Percentiles rank a stretch among this genome's conserved stretches.
Conservation (phyloP, 164 flowering plant species). For the Chimonanthus praecox region DNA sequence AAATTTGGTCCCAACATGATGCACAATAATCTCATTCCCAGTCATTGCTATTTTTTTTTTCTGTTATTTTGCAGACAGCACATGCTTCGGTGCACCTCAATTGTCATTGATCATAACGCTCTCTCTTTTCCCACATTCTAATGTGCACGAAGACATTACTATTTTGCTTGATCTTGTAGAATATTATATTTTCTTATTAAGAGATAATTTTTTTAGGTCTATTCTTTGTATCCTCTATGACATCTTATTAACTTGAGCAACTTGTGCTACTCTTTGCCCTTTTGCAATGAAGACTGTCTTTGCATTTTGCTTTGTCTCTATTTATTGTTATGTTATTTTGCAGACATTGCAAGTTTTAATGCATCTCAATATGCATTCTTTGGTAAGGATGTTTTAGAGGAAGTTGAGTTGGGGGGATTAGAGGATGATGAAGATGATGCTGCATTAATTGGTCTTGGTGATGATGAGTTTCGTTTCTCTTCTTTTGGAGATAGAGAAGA, state of each 20-base stretch:
- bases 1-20: no score
- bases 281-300: background rate
- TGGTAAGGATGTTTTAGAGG: constrained; percentile 41
- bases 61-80: no score
- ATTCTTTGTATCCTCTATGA: no score
- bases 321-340: background rate
- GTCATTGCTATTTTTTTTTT: no score
- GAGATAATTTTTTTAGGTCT: no score
- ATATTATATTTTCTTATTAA: no score
- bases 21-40: no score
- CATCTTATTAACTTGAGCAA: background rate
- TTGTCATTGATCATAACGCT: no score
- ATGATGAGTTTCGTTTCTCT: constrained; percentile 40
- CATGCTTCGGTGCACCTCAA: no score
- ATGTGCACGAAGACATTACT: no score
- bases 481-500: constrained; percentile 38
- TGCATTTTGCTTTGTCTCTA: background rate
- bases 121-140: no score
- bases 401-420: constrained; percentile 58
- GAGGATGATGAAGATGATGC: constrained; percentile 42
- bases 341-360: constrained; percentile 43
- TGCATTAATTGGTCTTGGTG: constrained; percentile 24
- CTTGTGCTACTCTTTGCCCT: background rate
- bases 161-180: no score
- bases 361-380: constrained; percentile 76